Evolutionary conservation across 2,329 filamentous ascomycete genomes (phyloP), one percentile per base, ranked within the genome.

Genomic region (Teratosphaeria destructans): DNA sequence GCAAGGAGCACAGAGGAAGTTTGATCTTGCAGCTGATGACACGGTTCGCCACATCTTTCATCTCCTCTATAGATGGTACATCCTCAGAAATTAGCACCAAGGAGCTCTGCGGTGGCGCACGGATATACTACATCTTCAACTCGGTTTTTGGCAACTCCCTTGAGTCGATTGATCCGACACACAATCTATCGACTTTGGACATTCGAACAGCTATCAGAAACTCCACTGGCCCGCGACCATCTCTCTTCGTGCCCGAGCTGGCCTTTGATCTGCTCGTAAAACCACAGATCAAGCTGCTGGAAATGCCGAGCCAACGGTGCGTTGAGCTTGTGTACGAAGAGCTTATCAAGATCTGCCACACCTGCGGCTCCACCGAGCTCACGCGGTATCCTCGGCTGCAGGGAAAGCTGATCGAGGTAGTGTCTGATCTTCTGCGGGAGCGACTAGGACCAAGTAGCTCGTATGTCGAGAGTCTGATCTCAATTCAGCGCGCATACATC

Each of bases 71-170:
- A 63, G 94, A 99, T 72, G 94, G 94, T 79, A 99, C 94, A 7
- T 97, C 93, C 5, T 96, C 92, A 14, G 93, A 99, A 72, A 99
- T 99, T 63, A 97, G 94, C 19, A 99, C 94, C 43, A 97, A 99
- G 76, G 94, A 97, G 76, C 84, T 97, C 11, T 96, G 92, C 69
- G 92, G 92, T 71, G 92, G 92, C 71, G 92, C 92, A 54, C 85
- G 93, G 61, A 96, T 97, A 70, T 97, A 97, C 78, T 96, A 97
- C 77, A 96, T 97, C 67, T 97, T 96, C 82, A 97, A 97, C 77
- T 96, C 92, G 5, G 93, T 97, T 52, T 99, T 97, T 74, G 94
- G 94, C 61, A 96, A 93, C 75, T 95, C 93, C 23, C 80, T 99
- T 56, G 94, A 99, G 73, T 89, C 91, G 26, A 96, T 99, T 66